Base-by-base conservation (phyloP, 805 yeast species). In the Lipomyces chichibuensis region DNA sequence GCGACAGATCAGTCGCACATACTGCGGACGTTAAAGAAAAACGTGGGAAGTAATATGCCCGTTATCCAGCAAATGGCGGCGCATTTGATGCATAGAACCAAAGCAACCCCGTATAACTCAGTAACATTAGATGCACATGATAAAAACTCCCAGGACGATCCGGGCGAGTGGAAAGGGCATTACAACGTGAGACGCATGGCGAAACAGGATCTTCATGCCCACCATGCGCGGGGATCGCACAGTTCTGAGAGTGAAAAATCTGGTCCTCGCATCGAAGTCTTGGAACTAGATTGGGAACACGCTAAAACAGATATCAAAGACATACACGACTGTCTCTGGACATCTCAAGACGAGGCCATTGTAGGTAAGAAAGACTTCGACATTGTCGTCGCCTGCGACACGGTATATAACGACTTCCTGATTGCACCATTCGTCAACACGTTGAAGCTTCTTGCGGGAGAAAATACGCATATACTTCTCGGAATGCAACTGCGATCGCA, bases 221-320 rank as follows among this genome's bases (percentile, higher is more conserved):
- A 17, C 9, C 25, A n/a, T 7, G 3, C 25, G 11, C 55, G 32
- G 25, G 33, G 55, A 25, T 25, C 27, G 17, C 33, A 5, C 14
- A 55, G 54, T n/a, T 7, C 8, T 33, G 56, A 37, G 29, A 29
- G n/a, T 17, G 29, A 11, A 23, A 7, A 3, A 29, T 25, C 20
- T 3, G n/a, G 29, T 23, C 54, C 64, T 4, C 61, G 62, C 39
- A 37, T 67, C 17, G 87, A 85, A 43, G 84, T 83, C 3, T 74
- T 83, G 13, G 88, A 83, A 66, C 82, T 80, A 65, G 91, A 88
- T 72, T 88, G 92, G 92, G 92, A 87, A 68, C 69, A 78, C 9
- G 72, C 81, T 0, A 82, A 79, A 0, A 70, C 69, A 17, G 86
- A 84, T 0, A 25, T 74, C 33, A 65, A 65, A 25, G 75, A 73